These are phyloP conservation scores for Allomyces macrogynus DNA, from an alignment of 192 early-diverging fungal genomes.

Conservation along the genomic window DNA sequence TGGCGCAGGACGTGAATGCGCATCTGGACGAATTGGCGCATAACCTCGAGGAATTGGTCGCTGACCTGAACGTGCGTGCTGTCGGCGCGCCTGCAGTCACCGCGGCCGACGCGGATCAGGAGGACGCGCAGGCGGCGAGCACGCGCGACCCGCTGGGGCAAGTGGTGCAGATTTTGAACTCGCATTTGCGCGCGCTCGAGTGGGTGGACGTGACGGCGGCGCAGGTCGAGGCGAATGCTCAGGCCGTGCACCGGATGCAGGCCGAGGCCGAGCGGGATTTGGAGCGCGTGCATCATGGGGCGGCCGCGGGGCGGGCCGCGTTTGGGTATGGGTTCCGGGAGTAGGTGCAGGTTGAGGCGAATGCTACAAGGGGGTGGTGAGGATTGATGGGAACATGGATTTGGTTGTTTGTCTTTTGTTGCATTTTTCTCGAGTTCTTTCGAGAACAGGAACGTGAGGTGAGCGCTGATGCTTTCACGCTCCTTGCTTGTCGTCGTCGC, in stretches of 20 bases:
- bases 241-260: slow-evolving; percentile 24
- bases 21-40: slow-evolving; percentile 72
- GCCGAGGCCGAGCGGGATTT: slow-evolving; percentile 11
- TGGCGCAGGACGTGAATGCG: slow-evolving; percentile 67
- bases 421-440: too few species aligned
- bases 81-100: slow-evolving; percentile 10
- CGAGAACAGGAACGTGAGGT: too few species aligned
- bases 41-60: slow-evolving; percentile 57
- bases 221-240: slow-evolving; percentile 32
- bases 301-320: too few species aligned
- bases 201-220: slow-evolving; percentile 63
- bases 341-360: too few species aligned
- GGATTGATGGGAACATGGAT: too few species aligned
- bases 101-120: slow-evolving; percentile 8
- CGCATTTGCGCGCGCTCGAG: slow-evolving; percentile 73
- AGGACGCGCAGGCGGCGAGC: slow-evolving; percentile 19
- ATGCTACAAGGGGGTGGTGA: too few species aligned
- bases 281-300: too few species aligned
- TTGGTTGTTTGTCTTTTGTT: too few species aligned
- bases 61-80: slow-evolving; percentile 58
- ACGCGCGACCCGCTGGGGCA: slow-evolving; percentile 19
- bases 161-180: slow-evolving; percentile 76
- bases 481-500: too few species aligned
- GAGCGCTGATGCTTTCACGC: too few species aligned
- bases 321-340: too few species aligned